Base-by-base conservation (phyloP, 2,329 filamentous ascomycete genomes). In the Xylaria sp. region DNA sequence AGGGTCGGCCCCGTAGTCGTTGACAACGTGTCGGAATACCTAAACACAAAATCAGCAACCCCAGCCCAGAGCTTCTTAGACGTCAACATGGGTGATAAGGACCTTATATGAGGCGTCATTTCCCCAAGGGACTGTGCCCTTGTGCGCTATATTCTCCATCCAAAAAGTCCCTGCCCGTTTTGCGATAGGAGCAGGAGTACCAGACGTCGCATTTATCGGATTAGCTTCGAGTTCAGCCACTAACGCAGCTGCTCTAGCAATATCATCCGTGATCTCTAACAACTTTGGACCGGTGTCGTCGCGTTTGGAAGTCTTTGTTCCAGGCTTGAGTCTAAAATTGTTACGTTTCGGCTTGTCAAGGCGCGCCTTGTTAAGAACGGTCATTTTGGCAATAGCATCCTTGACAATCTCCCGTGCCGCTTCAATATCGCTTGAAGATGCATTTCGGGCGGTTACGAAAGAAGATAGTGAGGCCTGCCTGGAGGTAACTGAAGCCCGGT, bases 71-170 rank as follows among this genome's bases (percentile, higher is more conserved):
- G 33, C 40, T 28, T 33, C 44, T 23, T 6, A n/a, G 11, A 17
- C 1, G 17, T 6, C 15, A 1, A 42, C 0, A 20, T 48, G 1
- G 11, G 17, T 15, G 13, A 23, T 48, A 23, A 1, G 1, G 28
- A 67, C 65, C 61, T 65, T 65, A 13, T 67, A 67, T 7, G 54
- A 65, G 3, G 56, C 60, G 4, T 67, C 65, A 23, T 67, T 60
- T 44, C 65, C 65, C 65, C 65, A 67, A 4, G 65, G 61, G 1
- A 67, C 65, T 31, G 60, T 57, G 38, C 65, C 65, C 36, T 65
- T 60, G 36, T 38, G 56, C 31, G 58, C 58, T 56, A 66, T 57
- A 11, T 13, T 20, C 7, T 61, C 63, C 63, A 66, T 61, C 63
- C 63, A 66, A 26, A 66, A 66, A 13, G 58, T 31, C 11, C 63